Conservation (phyloP, 768 basidiomycete genomes). For the Serendipita vermifera region DNA sequence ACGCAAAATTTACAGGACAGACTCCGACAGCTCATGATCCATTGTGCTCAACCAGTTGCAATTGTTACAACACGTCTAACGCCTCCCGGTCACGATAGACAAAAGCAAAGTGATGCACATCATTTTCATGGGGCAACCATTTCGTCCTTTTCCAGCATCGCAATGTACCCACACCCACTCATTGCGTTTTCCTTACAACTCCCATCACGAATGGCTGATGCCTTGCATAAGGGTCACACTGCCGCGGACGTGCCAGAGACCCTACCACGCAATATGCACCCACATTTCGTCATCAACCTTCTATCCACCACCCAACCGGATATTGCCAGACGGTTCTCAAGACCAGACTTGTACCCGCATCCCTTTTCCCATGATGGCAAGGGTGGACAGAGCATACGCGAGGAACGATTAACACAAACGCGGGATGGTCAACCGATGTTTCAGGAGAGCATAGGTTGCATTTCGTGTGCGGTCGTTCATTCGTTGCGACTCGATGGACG, state of each 20-base stretch:
- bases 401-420: too few species aligned
- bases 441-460: slow-evolving; percentile 47
- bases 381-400: slow-evolving; percentile 27
- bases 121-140: slow-evolving; percentile 80
- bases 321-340: slow-evolving; percentile 56
- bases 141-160: slow-evolving; percentile 84
- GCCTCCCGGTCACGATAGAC: too few species aligned
- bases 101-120: not conserved
- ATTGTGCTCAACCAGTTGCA: slow-evolving; percentile 65
- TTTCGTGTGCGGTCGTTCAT: slow-evolving; percentile 57
- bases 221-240: slow-evolving; percentile 29
- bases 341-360: slow-evolving; percentile 50
- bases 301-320: slow-evolving; percentile 54
- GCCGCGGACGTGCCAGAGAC: not conserved
- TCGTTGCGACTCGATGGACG: slow-evolving; percentile 44
- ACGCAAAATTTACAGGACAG: too few species aligned
- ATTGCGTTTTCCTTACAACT: slow-evolving; percentile 82
- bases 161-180: slow-evolving; percentile 78
- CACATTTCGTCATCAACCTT: slow-evolving; percentile 68
- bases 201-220: slow-evolving; percentile 74
- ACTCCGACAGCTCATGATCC: slow-evolving; percentile 26
- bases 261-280: slow-evolving; percentile 15
- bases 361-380: too few species aligned
- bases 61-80: slow-evolving; percentile 65
- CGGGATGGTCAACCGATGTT: slow-evolving; percentile 48